These are phyloP conservation scores for Penstemon barbatus DNA, from an alignment of 257 asterid genomes.

Conservation along the genomic window DNA sequence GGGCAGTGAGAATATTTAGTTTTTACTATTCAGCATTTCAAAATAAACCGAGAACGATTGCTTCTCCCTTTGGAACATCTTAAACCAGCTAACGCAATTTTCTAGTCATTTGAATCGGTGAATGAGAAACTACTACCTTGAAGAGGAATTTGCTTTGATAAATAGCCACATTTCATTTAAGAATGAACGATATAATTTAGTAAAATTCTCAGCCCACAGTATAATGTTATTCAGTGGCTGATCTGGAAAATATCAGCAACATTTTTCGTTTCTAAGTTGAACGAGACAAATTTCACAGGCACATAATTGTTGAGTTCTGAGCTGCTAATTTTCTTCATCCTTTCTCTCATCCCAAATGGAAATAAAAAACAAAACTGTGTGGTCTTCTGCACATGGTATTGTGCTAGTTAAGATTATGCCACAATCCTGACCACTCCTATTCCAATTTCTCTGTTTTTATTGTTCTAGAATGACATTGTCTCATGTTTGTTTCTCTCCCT, in stretches of 20 bases:
- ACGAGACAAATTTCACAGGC: neutral
- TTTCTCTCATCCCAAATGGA: neutral
- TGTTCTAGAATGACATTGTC: neutral
- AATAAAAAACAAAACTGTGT: conserved; percentile 3
- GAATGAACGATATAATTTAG: neutral
- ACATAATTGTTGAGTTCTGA: neutral
- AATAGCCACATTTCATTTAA: too few species aligned
- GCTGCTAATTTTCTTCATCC: conserved; percentile 4
- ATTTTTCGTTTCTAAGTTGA: neutral
- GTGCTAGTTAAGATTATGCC: neutral
- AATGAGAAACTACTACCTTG: too few species aligned
- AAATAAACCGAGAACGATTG: neutral
- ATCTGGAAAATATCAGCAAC: neutral
- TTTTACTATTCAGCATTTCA: neutral
- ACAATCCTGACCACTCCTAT: neutral
- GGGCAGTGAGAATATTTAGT: neutral
- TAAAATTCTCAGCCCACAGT: neutral
- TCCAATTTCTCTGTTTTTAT: neutral
- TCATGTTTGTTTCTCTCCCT: conserved; percentile 17
- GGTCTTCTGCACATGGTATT: neutral
- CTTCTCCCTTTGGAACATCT: conserved; percentile 1
- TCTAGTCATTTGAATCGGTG: neutral
- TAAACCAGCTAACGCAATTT: neutral
- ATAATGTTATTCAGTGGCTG: neutral
- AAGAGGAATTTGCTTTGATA: conserved; percentile 4